These are phyloP conservation scores for Auriscalpium microsporum DNA, from an alignment of 768 basidiomycete species.

Conservation along the genomic window DNA sequence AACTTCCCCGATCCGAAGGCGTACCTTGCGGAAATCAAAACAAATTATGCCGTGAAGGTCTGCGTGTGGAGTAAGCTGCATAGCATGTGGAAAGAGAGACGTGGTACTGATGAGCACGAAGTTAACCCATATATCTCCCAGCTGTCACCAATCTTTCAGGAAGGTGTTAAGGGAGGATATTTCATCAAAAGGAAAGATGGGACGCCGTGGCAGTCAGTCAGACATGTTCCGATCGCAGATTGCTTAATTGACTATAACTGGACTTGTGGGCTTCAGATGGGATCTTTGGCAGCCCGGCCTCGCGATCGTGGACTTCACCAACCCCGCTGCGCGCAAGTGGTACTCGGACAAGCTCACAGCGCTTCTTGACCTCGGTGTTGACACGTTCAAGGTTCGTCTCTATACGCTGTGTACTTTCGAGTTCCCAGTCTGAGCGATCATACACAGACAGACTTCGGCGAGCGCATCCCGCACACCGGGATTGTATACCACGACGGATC, in stretches of 20 bases:
- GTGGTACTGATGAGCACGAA: conserved; percentile 16
- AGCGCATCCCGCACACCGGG: conserved; percentile 61
- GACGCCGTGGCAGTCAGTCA: conserved; percentile 53
- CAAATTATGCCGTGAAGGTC: conserved; percentile 58
- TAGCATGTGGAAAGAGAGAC: background rate
- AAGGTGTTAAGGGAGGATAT: conserved; percentile 58
- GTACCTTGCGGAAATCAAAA: conserved; percentile 52
- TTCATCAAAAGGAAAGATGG: conserved; percentile 64
- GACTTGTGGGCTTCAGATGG: conserved; percentile 26
- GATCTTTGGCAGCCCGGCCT: conserved; percentile 60
- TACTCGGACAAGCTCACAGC: conserved; percentile 34
- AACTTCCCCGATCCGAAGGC: conserved; percentile 66
- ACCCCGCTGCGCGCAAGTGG: conserved; percentile 41
- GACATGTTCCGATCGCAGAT: background rate
- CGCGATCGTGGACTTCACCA: conserved; percentile 60
- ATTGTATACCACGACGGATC: conserved; percentile 59
- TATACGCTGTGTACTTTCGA: background rate
- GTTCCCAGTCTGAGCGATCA: background rate
- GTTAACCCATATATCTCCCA: conserved; percentile 74
- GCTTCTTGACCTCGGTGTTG: conserved; percentile 40
- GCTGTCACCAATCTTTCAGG: conserved; percentile 58
- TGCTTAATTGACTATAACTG: background rate
- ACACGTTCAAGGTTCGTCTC: conserved; percentile 40
- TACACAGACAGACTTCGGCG: conserved; percentile 69
- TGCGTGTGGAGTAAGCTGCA: conserved; percentile 56